phyloP scores from a whole-genome alignment of 2,329 filamentous ascomycete genomes.

The Arthrinium puccinioides region DNA sequence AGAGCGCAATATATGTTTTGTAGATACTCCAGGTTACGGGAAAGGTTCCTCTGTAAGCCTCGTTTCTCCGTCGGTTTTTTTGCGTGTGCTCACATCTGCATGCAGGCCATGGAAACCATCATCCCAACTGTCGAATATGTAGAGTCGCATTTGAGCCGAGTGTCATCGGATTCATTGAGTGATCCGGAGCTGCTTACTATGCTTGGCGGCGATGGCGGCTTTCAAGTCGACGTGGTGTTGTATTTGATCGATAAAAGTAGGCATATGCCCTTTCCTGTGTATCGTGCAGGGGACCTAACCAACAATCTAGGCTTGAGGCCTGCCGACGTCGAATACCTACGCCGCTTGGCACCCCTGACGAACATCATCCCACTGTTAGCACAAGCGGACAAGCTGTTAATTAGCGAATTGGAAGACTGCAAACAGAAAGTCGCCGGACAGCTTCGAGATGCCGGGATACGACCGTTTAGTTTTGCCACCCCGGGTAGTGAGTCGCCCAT shows the following conservation, averaged over 20 bases:
- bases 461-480: constrained; percentile 65
- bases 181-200: constrained; percentile 71
- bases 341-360: constrained; percentile 61
- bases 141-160: constrained; percentile 59
- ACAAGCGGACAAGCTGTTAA: constrained; percentile 62
- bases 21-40: constrained; percentile 69
- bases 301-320: constrained; percentile 48
- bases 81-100: constrained; percentile 10
- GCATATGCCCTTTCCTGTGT: constrained; percentile 18
- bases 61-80: not conserved
- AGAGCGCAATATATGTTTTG: constrained; percentile 88
- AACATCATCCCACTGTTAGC: constrained; percentile 82
- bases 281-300: too few relatives aligned
- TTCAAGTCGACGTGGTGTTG: constrained; percentile 77
- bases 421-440: constrained; percentile 54
- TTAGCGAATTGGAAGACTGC: constrained; percentile 46
- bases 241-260: constrained; percentile 72
- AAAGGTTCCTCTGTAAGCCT: constrained; percentile 38
- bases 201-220: constrained; percentile 73
- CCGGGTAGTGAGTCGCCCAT: too few relatives aligned
- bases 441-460: constrained; percentile 50
- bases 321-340: constrained; percentile 65
- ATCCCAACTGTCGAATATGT: constrained; percentile 63
- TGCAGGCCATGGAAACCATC: constrained; percentile 42
- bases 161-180: constrained; percentile 54